These are phyloP conservation scores for Nannochloris sp. DNA, from an alignment of 139 green algal species.

Conservation along the genomic window DNA sequence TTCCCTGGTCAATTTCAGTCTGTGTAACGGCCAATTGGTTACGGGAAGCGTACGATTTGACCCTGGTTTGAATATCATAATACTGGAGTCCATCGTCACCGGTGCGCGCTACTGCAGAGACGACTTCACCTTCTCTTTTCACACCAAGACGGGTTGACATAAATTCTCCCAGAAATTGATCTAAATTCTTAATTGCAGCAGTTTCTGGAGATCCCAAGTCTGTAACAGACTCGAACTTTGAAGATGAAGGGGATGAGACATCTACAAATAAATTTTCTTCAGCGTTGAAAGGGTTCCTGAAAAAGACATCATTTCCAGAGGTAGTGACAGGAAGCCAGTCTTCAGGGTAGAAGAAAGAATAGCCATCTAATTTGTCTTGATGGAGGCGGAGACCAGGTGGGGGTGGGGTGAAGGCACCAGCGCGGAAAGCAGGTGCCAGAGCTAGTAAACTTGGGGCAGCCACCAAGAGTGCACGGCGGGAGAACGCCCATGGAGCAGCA, in stretches of 20 bases:
- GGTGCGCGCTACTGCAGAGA: constrained; percentile 21
- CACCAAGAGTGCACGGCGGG: too few relatives aligned
- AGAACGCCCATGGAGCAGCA: too few relatives aligned
- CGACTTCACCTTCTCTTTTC: constrained; percentile 40
- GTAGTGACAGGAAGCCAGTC: constrained; percentile 66
- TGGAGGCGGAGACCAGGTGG: constrained; percentile 45
- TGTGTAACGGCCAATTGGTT: constrained; percentile 69
- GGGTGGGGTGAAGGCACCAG: background rate
- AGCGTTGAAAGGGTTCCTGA: constrained; percentile 70
- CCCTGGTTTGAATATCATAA: constrained; percentile 53
- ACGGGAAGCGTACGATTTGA: constrained; percentile 65
- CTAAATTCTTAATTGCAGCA: constrained; percentile 51
- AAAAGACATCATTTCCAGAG: constrained; percentile 85
- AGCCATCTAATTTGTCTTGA: constrained; percentile 80
- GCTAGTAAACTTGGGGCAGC: background rate
- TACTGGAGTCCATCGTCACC: constrained; percentile 41
- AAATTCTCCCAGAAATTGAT: constrained; percentile 84
- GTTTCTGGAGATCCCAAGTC: constrained; percentile 77
- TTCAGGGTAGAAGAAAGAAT: constrained; percentile 72
- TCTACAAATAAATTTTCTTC: constrained; percentile 92
- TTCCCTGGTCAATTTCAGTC: constrained; percentile 10
- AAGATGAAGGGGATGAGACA: constrained; percentile 77
- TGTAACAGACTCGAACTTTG: constrained; percentile 55
- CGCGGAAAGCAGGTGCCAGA: background rate
- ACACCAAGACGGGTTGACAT: constrained; percentile 92